phyloP scores from a whole-genome alignment of 139 green algal species.

The Chlorella sp. region DNA sequence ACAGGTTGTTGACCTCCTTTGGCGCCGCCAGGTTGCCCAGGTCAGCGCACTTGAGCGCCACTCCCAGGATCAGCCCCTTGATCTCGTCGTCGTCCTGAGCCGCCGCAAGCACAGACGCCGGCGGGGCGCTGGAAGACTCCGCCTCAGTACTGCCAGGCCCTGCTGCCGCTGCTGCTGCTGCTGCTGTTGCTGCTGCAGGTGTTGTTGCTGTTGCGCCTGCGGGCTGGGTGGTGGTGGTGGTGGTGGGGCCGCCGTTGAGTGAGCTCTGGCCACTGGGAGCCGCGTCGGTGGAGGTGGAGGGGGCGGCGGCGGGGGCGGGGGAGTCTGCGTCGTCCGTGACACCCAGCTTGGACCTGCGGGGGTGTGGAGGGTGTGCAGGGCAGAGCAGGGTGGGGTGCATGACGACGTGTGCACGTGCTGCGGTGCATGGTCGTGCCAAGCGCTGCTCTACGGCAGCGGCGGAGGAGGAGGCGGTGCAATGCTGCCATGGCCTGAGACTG shows the following conservation, averaged over 20 bases:
- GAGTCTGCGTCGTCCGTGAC: too few relatives aligned
- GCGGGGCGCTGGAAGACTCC: neutral
- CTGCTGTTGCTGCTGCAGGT: too few relatives aligned
- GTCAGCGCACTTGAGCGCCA: constrained; percentile 9
- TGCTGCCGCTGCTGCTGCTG: constrained; percentile 3
- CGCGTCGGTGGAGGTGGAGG: too few relatives aligned
- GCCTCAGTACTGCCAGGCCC: too few relatives aligned
- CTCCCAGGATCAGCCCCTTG: constrained; percentile 3
- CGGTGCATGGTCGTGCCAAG: neutral
- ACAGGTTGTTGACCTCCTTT: neutral
- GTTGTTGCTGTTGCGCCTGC: neutral
- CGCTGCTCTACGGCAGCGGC: neutral
- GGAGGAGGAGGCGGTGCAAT: neutral
- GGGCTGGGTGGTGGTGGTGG: neutral
- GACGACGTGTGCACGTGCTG: neutral
- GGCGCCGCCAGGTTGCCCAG: constrained; percentile 11
- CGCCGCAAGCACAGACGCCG: neutral
- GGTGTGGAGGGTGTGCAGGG: neutral
- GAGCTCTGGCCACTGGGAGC: neutral
- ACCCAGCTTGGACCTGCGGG: too few relatives aligned
- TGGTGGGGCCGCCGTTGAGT: too few relatives aligned
- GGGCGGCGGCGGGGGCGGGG: too few relatives aligned
- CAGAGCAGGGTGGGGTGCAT: neutral
- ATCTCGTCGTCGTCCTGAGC: constrained; percentile 4
- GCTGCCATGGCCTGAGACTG: neutral